Evolutionary conservation across 2,329 filamentous ascomycete genomes (phyloP), one percentile per base, ranked within the genome.

Genomic region (Apiospora marii): DNA sequence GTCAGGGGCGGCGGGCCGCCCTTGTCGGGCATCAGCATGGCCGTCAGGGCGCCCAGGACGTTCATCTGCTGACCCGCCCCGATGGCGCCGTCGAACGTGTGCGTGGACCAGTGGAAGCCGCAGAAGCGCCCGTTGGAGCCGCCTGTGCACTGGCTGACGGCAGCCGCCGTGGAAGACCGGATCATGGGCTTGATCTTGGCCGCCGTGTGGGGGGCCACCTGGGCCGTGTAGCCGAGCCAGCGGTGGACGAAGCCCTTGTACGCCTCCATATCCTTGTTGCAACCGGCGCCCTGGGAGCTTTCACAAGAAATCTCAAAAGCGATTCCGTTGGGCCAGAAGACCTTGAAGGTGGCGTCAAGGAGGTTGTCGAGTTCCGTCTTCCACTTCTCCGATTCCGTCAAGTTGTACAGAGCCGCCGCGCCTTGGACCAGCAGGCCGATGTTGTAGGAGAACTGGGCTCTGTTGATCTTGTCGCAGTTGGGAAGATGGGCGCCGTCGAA

Each of bases 231-330:
- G 4, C 89, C 85, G 76, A 94, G 84, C 90, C 91, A 93, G 53
- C 91, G 88, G 76, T 90, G 87, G 24, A 93, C 84, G 72, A 92
- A 91, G 51, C 92, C 92, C 82, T 94, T 94, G 87, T 92, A 95
- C 1, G 90, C 89, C 73, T 89, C 82, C 85, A 94, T 93, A 77
- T 96, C 94, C 68, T 88, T 86, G 72, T 91, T 91, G 84, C 94
- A 96, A 24, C 58, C 58, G 27, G 83, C 87, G 30, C 79, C 82
- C 3, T 86, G 83, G 4, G 37, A 22, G n/a, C 48, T 49, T 76
- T 94, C 92, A 82, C 93, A 96, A 16, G 90, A 85, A 3, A 89
- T 82, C 81, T 96, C 93, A 72, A 84, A 90, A 76, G 93, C 90
- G 75, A 92, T 85, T 58, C 86, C 86, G 19, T 89, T 81, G 58